A percentile compares a stretch with the other conserved stretches of the same genome.
Conservation (phyloP, 179 eudicot species). For the Heliamphora pulchella region DNA sequence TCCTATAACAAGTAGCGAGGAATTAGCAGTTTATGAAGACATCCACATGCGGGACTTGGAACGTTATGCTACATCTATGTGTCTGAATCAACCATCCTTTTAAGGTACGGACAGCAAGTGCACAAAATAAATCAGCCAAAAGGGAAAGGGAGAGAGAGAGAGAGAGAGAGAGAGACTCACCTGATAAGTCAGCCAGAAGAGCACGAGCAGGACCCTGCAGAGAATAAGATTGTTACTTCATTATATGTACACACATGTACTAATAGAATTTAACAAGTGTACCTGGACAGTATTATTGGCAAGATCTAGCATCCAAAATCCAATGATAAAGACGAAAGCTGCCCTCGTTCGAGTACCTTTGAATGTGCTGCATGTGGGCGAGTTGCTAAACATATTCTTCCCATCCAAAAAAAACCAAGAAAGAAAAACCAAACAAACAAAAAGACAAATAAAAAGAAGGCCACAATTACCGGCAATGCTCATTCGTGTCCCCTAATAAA, state of each 20-base stretch:
- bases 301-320: slow-evolving; percentile 95
- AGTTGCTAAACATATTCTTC: slow-evolving; percentile 9
- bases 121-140: not conserved
- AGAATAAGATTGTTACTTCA: not conserved
- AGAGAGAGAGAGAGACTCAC: slow-evolving; percentile 24
- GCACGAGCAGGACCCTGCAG: slow-evolving; percentile 97
- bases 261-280: slow-evolving; percentile 11
- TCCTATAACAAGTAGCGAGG: slow-evolving; percentile 37
- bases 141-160: not conserved
- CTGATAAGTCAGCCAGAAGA: slow-evolving; percentile 92
- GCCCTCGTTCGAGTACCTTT: slow-evolving; percentile 94
- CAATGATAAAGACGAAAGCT: slow-evolving; percentile 70
- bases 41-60: slow-evolving; percentile 2
- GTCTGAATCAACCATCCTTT: slow-evolving; percentile 14
- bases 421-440: slow-evolving; percentile 10
- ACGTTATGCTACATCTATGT: slow-evolving; percentile 16
- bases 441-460: slow-evolving; percentile 6
- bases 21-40: slow-evolving; percentile 16
- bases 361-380: slow-evolving; percentile 51
- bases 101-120: slow-evolving; percentile 2
- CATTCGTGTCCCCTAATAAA: slow-evolving; percentile 84
- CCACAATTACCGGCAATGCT: slow-evolving; percentile 71
- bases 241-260: not conserved
- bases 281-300: slow-evolving; percentile 99
- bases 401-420: not conserved